Base-by-base conservation (phyloP, 257 asterid genomes). In the Petunia axillaris region DNA sequence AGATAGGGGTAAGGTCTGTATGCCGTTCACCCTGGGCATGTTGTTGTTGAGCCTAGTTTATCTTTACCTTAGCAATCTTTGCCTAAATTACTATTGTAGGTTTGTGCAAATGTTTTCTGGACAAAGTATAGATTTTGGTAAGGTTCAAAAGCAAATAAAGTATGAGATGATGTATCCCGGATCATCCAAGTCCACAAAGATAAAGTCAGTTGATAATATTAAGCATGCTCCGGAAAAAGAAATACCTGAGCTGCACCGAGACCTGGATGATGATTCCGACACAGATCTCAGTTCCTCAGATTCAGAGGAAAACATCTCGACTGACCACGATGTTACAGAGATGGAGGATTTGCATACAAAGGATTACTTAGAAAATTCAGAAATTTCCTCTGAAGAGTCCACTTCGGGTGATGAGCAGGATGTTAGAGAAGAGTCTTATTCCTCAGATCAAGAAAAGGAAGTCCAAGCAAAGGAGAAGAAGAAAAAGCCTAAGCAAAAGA, bases 91-190 rank as follows among this genome's bases (percentile, higher is more conserved):
- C 55, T 76, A 64, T 87, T 64, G 13, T 87, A 95, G 99, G 87
- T 95, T 96, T 84, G 89, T 94, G 78, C 88, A 87, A 89, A 86
- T 82, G 48, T 94, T 91, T 81, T 87, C 97, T 0, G 96, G 93
- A 52, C 86, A 77, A 87, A 81, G 86, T 70, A 81, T 92, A 80
- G 39, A 37, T 82, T 94, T 94, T 54, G 99, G 99, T 80, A 94
- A 89, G 81, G 86, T 89, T 76, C 88, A 89, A 85, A 94, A 91
- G 88, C 93, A 88, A 88, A 86, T 96, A 63, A 91, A 84, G 77
- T 96, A 95, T 65, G 92, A 90, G 74, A 70, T 89, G 83, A 78
- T 90, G 90, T 75, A 82, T 48, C 25, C 85, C 75, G 80, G 75
- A 85, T 39, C 79, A 36, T 52, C 64, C 8, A 81, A 85, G 62